A percentile compares a stretch with the other conserved stretches of the same genome.
Conservation (phyloP, 805 yeast genomes). For the Ogataea polymorpha region DNA sequence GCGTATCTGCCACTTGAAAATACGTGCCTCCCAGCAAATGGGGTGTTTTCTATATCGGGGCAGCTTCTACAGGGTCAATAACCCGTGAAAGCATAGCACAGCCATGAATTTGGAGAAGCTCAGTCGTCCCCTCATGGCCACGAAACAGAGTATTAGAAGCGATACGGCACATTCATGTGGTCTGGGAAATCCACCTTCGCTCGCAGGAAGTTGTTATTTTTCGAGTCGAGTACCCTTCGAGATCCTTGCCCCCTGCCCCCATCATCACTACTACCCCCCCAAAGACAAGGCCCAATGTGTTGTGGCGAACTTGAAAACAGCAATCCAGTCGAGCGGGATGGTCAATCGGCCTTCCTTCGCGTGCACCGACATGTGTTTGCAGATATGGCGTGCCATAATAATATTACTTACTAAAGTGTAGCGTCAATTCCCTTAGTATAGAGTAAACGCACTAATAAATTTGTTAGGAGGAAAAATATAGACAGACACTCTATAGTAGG, state of each 20-base stretch:
- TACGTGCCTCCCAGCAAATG: background rate
- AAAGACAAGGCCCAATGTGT: background rate
- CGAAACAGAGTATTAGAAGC: background rate
- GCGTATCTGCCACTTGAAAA: background rate
- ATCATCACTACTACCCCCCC: background rate
- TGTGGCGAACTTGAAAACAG: background rate
- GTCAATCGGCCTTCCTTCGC: background rate
- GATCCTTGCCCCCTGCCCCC: background rate
- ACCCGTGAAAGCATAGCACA: constrained; percentile 2
- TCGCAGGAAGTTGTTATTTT: background rate
- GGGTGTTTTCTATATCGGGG: constrained; percentile 1
- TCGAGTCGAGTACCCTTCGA: no score
- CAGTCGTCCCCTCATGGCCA: constrained; percentile 1
- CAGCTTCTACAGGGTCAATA: constrained; percentile 9
- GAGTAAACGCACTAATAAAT: constrained; percentile 8
- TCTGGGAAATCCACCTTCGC: no score
- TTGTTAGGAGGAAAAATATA: constrained; percentile 11
- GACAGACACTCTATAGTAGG: constrained; percentile 7
- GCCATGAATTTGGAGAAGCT: constrained; percentile 1
- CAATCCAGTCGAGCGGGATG: background rate
- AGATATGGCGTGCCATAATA: constrained; percentile 1
- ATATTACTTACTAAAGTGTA: constrained; percentile 6
- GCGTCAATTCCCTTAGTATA: constrained; percentile 3
- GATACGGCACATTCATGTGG: no score
- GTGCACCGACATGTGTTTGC: background rate